Evolutionary conservation across 148 eudicot species (phyloP), one percentile per base, ranked within the genome.

Genomic region (Amaranthus hypochondriacus): DNA sequence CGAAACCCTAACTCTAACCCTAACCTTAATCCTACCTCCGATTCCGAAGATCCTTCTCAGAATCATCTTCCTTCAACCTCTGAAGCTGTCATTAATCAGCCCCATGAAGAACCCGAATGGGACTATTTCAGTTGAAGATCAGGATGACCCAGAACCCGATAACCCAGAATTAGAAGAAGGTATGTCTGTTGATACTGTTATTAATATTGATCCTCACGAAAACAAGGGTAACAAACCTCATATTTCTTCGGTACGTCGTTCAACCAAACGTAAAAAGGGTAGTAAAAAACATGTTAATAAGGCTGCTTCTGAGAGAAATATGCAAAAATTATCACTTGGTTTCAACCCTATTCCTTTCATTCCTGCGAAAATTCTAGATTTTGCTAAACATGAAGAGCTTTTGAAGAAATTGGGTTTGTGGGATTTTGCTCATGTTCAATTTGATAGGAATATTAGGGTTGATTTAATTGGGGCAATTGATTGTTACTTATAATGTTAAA

Each of bases 361-460:
- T 5, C 94, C 96, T 9, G 43, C 48, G 6, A 85, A 87, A 71
- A 48, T 44, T 42, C 80, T 83, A 0, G 89, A 86, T 68, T 86
- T 96, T 58, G 53, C 53, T 0, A 77, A 44, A 68, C 78, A 86
- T 56, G 96, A 92, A 79, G 73, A 80, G 54, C 52, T 76, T 6
- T 73, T 96, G 76, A 89, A 66, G 86, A 61, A 75, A 0, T 72
- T 90, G 42, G 93, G 90, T 3, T 67, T 96, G 82, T 96, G 93
- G 93, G 97, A 95, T 15, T 95, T 92, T 54, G 87, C 81, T 10
- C 85, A 86, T 13, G 60, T 86, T 12, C 87, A 89, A 53, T 85
- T 92, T 62, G 96, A 87, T 70, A 75, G 68, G 65, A 69, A 15
- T 18, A 6, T 95, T 21, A 81, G 92, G 67, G 77, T 6, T 43